phyloP scores from a whole-genome alignment of 768 basidiomycete genomes.

The Suillus spraguei region DNA sequence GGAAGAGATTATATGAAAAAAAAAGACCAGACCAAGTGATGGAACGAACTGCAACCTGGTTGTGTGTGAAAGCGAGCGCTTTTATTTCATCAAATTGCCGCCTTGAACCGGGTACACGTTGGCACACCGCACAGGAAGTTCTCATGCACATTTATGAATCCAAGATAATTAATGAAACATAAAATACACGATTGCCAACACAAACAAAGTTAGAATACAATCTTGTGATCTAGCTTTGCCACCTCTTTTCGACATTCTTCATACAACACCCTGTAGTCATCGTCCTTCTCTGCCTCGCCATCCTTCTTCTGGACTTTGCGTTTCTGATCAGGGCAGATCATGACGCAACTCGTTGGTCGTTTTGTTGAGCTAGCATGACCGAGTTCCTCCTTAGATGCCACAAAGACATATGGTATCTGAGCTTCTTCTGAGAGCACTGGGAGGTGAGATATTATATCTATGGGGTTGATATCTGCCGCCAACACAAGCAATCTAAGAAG shows the following conservation, averaged over 20 bases:
- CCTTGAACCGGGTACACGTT: background rate
- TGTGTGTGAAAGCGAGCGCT: conserved; percentile 9
- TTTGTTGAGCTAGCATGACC: conserved; percentile 96
- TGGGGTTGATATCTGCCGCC: conserved; percentile 96
- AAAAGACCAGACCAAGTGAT: conserved; percentile 16
- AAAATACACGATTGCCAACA: conserved; percentile 7
- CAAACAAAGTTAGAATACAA: conserved; percentile 55
- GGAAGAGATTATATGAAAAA: conserved; percentile 21
- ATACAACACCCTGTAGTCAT: conserved; percentile 86
- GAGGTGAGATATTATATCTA: conserved; percentile 97
- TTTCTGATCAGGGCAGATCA: conserved; percentile 86
- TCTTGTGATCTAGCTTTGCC: conserved; percentile 70
- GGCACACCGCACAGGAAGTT: background rate
- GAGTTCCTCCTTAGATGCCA: conserved; percentile 91
- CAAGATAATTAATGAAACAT: conserved; percentile 9
- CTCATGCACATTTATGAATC: background rate
- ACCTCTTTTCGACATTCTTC: conserved; percentile 88
- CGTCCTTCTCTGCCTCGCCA: conserved; percentile 66
- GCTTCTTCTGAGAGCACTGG: conserved; percentile 95
- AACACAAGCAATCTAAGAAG: conserved; percentile 76
- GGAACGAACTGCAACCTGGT: background rate
- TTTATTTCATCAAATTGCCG: conserved; percentile 4
- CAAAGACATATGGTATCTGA: conserved; percentile 86
- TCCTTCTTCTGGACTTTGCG: conserved; percentile 66
- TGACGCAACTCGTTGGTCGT: conserved; percentile 96